Evolutionary conservation across 2,329 filamentous ascomycete genomes (phyloP).

Genomic region (Pezicula radicicola): DNA sequence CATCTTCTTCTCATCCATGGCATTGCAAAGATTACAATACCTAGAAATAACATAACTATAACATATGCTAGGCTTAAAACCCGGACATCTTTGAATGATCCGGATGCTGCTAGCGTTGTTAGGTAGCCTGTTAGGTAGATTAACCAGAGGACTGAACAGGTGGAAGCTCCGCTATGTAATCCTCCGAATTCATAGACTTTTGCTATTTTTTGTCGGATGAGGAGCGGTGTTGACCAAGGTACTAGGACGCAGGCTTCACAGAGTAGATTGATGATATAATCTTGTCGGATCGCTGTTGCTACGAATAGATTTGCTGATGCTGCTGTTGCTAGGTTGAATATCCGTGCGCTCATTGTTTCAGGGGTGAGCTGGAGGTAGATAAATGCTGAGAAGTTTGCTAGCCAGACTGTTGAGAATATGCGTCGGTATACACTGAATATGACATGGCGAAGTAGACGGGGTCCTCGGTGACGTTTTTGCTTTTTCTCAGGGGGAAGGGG

Average conservation of each 20-base stretch:
- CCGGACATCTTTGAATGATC: neutral
- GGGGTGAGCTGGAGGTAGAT: neutral
- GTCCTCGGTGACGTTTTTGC: neutral
- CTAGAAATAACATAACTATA: neutral
- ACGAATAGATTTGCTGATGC: neutral
- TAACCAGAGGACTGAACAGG: conserved; percentile 44
- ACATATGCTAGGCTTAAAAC: neutral
- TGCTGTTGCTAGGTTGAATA: neutral
- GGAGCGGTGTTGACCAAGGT: conserved; percentile 39
- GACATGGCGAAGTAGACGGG: neutral
- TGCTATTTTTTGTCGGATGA: conserved; percentile 40
- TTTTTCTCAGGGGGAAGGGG: neutral
- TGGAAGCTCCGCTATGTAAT: conserved; percentile 45
- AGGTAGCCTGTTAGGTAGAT: conserved; percentile 28
- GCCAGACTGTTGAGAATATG: neutral
- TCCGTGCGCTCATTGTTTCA: neutral
- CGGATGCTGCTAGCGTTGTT: conserved; percentile 1
- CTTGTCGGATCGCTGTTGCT: conserved; percentile 39
- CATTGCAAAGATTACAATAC: conserved; percentile 40
- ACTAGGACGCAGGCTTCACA: conserved; percentile 43
- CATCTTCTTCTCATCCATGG: conserved; percentile 44
- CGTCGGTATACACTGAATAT: neutral
- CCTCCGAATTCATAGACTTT: conserved; percentile 50
- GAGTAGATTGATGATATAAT: conserved; percentile 46
- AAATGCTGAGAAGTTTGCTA: neutral